Base-by-base conservation (phyloP, 306 rosid genomes). In the Morella rubra region DNA sequence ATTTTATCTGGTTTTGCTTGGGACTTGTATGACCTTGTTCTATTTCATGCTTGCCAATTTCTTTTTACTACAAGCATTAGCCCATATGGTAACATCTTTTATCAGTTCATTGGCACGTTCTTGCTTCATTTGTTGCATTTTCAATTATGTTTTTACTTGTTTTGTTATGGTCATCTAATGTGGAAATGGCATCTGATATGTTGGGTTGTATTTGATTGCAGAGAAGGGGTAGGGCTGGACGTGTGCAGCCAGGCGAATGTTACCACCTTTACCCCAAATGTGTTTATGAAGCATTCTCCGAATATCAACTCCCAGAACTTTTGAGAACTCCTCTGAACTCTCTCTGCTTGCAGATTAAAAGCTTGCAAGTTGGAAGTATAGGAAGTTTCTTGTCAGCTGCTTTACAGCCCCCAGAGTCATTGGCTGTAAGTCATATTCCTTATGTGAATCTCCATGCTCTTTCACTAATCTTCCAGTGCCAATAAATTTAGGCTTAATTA, bases 221-320 rank as follows among this genome's bases (percentile, higher is more conserved):
- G 96, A 92, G 98, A 89, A 89, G 87, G 81, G 98, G 98, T 54
- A 88, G 97, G 88, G 98, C 98, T 60, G 98, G 98, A 54, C 98
- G 97, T 72, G 98, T 95, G 82, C 98, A 88, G 85, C 97, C 97
- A 64, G 98, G 97, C 19, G 93, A 92, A 85, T 89, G 97, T 83
- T 95, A 87, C 87, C 98, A 92, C 88, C 97, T 95, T 73, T 95
- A 95, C 80, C 96, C 97, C 50, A 88, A 55, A 79, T 92, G 97
- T 83, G 97, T 95, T 72, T 92, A 83, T 88, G 88, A 81, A 67
- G 97, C 97, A 24, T 95, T 95, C 88, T 84, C 97, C 19, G 97
- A 95, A 87, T 95, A 88, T 79, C 97, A 90, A 85, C 97, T 92
- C 69, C 98, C 98, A 60, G 98, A 95, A 76, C 97, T 95, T 56